Conservation (phyloP, 805 yeast species). For the Lipomyces yamanashiensis region DNA sequence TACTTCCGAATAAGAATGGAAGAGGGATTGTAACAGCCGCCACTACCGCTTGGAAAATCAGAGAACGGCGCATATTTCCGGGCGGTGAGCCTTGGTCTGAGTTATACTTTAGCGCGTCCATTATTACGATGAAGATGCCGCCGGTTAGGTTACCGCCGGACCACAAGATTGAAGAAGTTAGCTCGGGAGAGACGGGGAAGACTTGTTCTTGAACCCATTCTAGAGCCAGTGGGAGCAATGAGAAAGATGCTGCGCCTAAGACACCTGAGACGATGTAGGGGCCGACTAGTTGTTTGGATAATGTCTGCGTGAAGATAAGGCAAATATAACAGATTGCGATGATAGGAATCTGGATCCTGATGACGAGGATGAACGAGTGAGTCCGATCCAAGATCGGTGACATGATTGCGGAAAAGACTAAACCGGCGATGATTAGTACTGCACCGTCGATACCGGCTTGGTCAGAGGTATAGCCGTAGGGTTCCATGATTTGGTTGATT, state of each 20-base stretch:
- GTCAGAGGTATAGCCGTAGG: slow-evolving; percentile 45
- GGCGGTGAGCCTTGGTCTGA: slow-evolving; percentile 42
- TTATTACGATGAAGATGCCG: slow-evolving; percentile 44
- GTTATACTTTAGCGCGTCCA: slow-evolving; percentile 43
- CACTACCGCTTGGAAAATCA: slow-evolving; percentile 44
- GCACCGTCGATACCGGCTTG: slow-evolving; percentile 46
- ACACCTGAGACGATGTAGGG: slow-evolving; percentile 43
- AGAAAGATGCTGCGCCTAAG: slow-evolving; percentile 44
- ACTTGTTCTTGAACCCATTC: slow-evolving; percentile 46
- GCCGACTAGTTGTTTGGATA: slow-evolving; percentile 40
- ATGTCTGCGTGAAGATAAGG: slow-evolving; percentile 42
- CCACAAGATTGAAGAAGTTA: slow-evolving; percentile 43
- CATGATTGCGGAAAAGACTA: slow-evolving; percentile 41
- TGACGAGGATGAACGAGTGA: slow-evolving; percentile 38
- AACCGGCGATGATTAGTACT: slow-evolving; percentile 42
- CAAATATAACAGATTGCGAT: slow-evolving; percentile 43
- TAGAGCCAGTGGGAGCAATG: slow-evolving; percentile 42
- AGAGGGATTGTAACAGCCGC: slow-evolving; percentile 41
- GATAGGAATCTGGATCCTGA: slow-evolving; percentile 41
- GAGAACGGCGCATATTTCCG: slow-evolving; percentile 43
- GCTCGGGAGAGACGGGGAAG: slow-evolving; percentile 44
- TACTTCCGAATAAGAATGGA: slow-evolving; percentile 29
- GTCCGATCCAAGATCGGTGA: slow-evolving; percentile 43
- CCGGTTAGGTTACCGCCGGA: slow-evolving; percentile 44
- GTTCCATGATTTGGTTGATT: slow-evolving; percentile 43